These are phyloP conservation scores for Catunica adiposa DNA, from an alignment of 2,329 filamentous ascomycete species.

Conservation along the genomic window DNA sequence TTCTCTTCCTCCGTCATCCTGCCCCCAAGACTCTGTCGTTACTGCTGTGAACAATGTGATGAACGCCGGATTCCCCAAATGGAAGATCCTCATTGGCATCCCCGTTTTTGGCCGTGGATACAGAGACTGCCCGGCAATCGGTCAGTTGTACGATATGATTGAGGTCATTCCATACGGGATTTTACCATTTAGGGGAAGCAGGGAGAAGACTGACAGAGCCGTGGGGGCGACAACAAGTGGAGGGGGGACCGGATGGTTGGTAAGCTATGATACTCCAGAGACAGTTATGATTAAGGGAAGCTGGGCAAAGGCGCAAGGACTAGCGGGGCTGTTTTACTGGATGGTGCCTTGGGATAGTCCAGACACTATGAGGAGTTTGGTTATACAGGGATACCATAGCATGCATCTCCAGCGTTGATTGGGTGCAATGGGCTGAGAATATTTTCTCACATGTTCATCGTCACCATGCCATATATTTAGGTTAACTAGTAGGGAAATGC, in stretches of 20 bases:
- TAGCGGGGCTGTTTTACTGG: slow-evolving; percentile 4
- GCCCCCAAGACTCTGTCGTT: background rate
- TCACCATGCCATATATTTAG: too few species aligned
- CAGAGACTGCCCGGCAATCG: background rate
- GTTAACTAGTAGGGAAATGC: too few species aligned
- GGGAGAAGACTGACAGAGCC: background rate
- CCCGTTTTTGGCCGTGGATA: slow-evolving; percentile 2
- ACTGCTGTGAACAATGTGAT: background rate
- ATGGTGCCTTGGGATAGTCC: slow-evolving; percentile 3
- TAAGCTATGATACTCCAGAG: slow-evolving; percentile 3
- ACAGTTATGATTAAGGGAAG: background rate
- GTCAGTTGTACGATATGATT: background rate
- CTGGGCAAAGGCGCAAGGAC: background rate
- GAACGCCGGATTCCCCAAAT: background rate
- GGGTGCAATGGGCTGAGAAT: background rate
- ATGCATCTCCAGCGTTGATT: background rate
- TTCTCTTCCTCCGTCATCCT: background rate
- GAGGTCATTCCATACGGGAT: background rate
- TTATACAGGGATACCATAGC: background rate
- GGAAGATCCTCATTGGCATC: slow-evolving; percentile 4
- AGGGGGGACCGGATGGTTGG: background rate
- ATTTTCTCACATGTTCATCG: too few species aligned
- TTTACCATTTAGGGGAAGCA: background rate
- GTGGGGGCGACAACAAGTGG: background rate
- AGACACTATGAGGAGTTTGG: background rate